Conservation (phyloP, 495 filamentous ascomycete genomes). For the Neurospora sp. region DNA sequence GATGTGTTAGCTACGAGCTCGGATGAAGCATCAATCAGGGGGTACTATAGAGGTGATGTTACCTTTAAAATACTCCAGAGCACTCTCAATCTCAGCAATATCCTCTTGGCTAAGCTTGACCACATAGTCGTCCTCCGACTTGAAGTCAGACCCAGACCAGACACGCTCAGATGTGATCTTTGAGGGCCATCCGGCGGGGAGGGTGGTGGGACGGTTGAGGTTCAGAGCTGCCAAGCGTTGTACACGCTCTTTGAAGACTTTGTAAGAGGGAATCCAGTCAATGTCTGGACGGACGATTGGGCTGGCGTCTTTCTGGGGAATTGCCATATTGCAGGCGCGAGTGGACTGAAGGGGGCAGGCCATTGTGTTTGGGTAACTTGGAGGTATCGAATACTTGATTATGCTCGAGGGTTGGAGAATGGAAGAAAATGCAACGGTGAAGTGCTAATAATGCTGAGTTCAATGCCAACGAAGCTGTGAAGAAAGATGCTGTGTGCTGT, state of each 20-base stretch:
- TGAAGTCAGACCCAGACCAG: conserved; percentile 19
- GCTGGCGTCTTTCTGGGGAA: not conserved
- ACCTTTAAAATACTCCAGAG: conserved; percentile 18
- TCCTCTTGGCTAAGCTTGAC: conserved; percentile 13
- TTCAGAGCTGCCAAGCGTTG: conserved; percentile 10
- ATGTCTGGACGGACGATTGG: conserved; percentile 16
- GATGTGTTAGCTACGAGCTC: not conserved
- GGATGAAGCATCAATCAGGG: not conserved
- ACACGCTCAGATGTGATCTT: conserved; percentile 12
- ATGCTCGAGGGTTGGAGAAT: not conserved
- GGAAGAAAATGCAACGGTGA: not conserved
- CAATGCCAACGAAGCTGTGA: not conserved
- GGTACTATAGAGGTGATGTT: not conserved
- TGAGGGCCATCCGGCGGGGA: conserved; percentile 18
- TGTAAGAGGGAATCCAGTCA: conserved; percentile 21
- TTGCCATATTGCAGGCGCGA: not conserved
- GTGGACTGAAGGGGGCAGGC: not conserved
- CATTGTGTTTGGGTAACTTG: not conserved
- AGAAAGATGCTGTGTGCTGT: not conserved
- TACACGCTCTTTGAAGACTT: conserved; percentile 19
- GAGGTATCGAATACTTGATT: not conserved
- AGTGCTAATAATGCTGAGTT: not conserved
- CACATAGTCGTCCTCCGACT: conserved; percentile 16
- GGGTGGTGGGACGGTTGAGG: conserved; percentile 15
- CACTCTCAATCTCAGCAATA: conserved; percentile 17